Evolutionary conservation across 1,284 basidiomycete genomes (phyloP), one percentile per base, ranked within the genome.

Genomic region (Pseudozyma tsukubaensis): DNA sequence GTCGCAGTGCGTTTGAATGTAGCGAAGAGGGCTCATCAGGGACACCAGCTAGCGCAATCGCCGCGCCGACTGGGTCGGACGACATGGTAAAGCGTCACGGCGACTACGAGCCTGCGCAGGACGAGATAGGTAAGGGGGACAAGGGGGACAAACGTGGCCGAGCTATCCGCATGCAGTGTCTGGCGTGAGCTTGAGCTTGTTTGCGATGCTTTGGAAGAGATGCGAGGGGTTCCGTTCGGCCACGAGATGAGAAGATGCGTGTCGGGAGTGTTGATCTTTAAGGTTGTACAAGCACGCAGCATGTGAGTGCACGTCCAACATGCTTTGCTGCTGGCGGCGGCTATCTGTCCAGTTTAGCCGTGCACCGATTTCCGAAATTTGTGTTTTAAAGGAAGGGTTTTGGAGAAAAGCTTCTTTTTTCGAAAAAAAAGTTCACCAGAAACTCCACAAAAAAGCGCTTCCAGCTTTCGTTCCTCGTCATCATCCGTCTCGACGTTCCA

Each of bases 41-140:
- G 9, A 79, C 63, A 1, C 75, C 72, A 58, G 59, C 72, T 34
- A 65, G 57, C 39, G 76, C 77, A 29, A 79, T 79, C 1, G 77
- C 77, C 7, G 76, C 72, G 43, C 65, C 75, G 12, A 79, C 77
- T 10, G 77, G 77, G 60, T 77, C 77, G 48, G 66, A 62, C 50
- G 76, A 65, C 76, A 77, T 76, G 24, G 24, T 6, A 29, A 6
- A 29, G 24, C 24, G 62, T 29, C 52, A 43, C 52, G 40, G 19
- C 10, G 44, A 19, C 42, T 43, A 29, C 24, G 24, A 29, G 24
- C 24, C 24, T 29, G 24, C 24, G 24, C 24, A 29, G 24, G 24
- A 29, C 24, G 24, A 29, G 24, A 29, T 29, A 29, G 24, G 24
- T 29, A 6, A 29, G 24, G 24, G 24, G 24, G 24, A 29, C 24